Base-by-base conservation (phyloP, 495 filamentous ascomycete genomes). In the Podospora pseudopauciseta region DNA sequence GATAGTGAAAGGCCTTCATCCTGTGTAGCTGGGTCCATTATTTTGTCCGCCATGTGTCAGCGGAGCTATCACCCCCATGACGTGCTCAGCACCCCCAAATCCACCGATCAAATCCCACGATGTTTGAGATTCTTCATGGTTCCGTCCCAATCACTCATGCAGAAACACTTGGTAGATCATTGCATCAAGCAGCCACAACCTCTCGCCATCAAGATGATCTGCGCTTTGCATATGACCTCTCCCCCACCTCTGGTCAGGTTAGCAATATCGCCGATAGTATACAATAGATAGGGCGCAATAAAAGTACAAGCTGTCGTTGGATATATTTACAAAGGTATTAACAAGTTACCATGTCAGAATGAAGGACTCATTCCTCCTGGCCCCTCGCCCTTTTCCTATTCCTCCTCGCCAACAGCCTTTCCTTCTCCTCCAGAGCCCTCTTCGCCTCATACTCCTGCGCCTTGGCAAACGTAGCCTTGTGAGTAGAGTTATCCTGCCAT, bases 371-470 rank as follows among this genome's bases (percentile, higher is more conserved):
- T 13, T 49, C 39, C 39, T 49, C 13, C 39, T 11, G 2, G 5
- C 9, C 9, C 39, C 9, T 11, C 39, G 30, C 30, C 30, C 30
- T 5, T 3, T 49, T 49, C 39, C 39, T 49, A 13, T 49, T 16
- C 9, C 39, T 5, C 39, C 61, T 39, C 26, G 70, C 71, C 60
- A 70, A 39, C 4, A 66, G 44, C 63, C 74, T 75, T 74, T 82
- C 78, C 68, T 76, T 79, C 66, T 85, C 78, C 72, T 84, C 80
- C 34, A 73, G 68, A 23, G 77, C 77, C 32, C 79, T 75, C 74
- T 80, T 82, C 68, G 79, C 73, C 73, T 87, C 82, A 72, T 85
- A 84, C 34, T 73, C 78, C 60, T 80, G 44, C 2, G 78, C 80
- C 66, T 76, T 73, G 70, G 77, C 74, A 44, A 71, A 60, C 13